Conservation (phyloP, 305 asterid species). For the Coffea humblotiana region DNA sequence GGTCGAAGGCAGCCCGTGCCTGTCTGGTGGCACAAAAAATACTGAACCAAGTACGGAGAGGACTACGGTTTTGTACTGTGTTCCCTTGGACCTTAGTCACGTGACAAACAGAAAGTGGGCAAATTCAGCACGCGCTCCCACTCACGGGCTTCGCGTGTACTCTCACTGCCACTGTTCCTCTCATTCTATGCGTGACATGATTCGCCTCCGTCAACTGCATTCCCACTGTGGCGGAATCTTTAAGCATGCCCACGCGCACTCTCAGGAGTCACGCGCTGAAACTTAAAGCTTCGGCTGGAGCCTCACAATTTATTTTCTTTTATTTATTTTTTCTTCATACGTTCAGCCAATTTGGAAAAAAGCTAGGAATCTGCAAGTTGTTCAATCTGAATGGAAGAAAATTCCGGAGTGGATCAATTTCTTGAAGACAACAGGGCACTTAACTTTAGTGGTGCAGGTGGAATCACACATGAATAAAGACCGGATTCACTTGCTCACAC, state of each 20-base stretch:
- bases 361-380: too few species aligned
- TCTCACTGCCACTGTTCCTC: background rate
- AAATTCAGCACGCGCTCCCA: conserved; percentile 8
- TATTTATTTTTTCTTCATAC: too few species aligned
- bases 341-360: too few species aligned
- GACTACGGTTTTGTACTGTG: background rate
- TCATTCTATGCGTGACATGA: background rate
- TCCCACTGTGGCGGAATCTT: background rate
- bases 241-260: background rate
- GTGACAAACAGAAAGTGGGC: background rate
- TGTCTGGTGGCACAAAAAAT: background rate
- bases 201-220: background rate
- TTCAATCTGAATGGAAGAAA: too few species aligned
- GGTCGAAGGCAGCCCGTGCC: background rate
- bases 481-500: too few species aligned
- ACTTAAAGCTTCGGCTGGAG: too few species aligned
- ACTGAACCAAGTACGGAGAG: conserved; percentile 6
- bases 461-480: too few species aligned
- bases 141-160: background rate
- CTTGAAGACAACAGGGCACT: too few species aligned
- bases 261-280: background rate
- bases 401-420: too few species aligned
- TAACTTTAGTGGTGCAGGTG: too few species aligned
- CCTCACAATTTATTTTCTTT: too few species aligned
- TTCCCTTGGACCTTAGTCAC: background rate